These are phyloP conservation scores for Suillus brevipes DNA, from an alignment of 768 basidiomycete genomes.

Conservation along the genomic window DNA sequence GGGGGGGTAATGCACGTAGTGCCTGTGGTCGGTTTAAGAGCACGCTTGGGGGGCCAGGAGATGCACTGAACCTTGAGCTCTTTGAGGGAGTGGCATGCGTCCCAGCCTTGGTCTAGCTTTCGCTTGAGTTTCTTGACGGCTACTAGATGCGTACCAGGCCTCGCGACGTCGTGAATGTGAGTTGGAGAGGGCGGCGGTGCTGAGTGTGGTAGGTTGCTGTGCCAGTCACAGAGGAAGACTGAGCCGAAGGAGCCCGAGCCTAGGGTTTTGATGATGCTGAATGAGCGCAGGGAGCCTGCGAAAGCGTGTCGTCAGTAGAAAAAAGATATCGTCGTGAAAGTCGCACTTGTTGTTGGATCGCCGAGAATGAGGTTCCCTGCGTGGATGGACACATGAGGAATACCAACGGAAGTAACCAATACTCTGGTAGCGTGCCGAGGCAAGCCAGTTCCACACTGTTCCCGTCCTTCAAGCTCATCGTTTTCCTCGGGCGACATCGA, in stretches of 20 bases:
- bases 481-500: background rate
- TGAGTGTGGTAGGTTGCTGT: constrained; percentile 88
- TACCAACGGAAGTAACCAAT: constrained; percentile 57
- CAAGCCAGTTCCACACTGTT: background rate
- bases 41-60: constrained; percentile 16
- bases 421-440: background rate
- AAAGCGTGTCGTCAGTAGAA: constrained; percentile 17
- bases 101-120: constrained; percentile 97
- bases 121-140: constrained; percentile 98
- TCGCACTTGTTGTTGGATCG: constrained; percentile 65
- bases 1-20: constrained; percentile 86
- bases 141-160: constrained; percentile 92
- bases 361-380: constrained; percentile 72
- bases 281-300: constrained; percentile 84
- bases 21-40: constrained; percentile 55
- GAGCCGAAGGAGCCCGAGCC: constrained; percentile 99
- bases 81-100: constrained; percentile 91
- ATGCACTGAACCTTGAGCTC: constrained; percentile 76
- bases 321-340: too few species aligned
- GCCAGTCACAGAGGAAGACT: constrained; percentile 99
- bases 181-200: constrained; percentile 83
- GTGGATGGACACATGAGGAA: constrained; percentile 74
- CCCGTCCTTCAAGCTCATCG: background rate
- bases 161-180: too few species aligned
- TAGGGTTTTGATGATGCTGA: constrained; percentile 92